Evolutionary conservation across 768 basidiomycete species (phyloP), one percentile per base, ranked within the genome.

Genomic region (Auriscalpium orientale): DNA sequence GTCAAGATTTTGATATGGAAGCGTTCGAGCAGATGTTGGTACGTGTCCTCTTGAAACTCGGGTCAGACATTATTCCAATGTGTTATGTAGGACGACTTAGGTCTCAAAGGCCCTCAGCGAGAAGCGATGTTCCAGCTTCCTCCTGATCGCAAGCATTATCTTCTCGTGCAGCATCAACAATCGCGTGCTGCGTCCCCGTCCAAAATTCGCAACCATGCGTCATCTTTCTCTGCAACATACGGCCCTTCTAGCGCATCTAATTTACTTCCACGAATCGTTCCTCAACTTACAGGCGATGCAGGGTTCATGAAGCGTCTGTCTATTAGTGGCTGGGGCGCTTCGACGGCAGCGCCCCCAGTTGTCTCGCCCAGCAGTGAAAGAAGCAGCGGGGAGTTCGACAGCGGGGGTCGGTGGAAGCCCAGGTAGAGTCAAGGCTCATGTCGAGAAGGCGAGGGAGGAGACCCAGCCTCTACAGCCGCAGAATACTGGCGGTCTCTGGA

Each of bases 1-100:
- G 74, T 18, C 66, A 61, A 35, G 71, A 71, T 22, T 68, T 77
- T 34, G 78, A 81, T 56, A 55, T 61, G 18, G 66, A 65, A 13
- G 78, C 77, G 34, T 89, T 91, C 57, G 86, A 90, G 54, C 72
- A 76, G 44, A 81, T 90, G 74, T 77, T 94, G 65, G 89, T 89
- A 64, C 51, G 82, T 68, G 3, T 6, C 34, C 33, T 10, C 15
- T 3, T 46, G 38, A 20, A 22, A 28, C 20, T 46, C 43, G 28
- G 22, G 16, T 55, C 21, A 54, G 44, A 28, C 56, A 18, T 35
- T 62, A 63, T 34, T 9, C 51, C 61, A 49, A 53, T 11, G 3
- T 18, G 12, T 51, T 46, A 44, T 44, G n/a, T 54, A 93, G 91
- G 81, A 89, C 58, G 79, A 84, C 11, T 67, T 93, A 18, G 87